Conservation (phyloP, 768 basidiomycete genomes). For the Lactifluus volemus region DNA sequence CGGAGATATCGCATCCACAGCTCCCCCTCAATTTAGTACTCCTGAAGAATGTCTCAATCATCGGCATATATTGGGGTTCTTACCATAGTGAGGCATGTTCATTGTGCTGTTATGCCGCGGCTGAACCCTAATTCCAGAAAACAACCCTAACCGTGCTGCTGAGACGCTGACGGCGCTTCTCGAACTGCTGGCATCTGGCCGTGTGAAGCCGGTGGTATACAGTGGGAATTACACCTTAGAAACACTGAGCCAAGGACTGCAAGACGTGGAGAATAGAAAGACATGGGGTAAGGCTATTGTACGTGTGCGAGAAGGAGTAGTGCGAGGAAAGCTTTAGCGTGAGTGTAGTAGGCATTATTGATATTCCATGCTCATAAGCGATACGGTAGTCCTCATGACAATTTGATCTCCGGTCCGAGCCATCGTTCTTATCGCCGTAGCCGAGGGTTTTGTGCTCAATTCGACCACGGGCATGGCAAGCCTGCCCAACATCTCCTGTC, state of each 20-base stretch:
- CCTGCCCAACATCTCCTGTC: too few relatives aligned
- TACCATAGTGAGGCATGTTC: background rate
- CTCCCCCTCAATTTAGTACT: slow-evolving; percentile 58
- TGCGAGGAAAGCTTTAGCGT: slow-evolving; percentile 37
- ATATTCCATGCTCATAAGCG: background rate
- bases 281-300: slow-evolving; percentile 92
- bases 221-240: slow-evolving; percentile 62
- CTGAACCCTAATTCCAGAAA: slow-evolving; percentile 32
- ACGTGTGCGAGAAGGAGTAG: slow-evolving; percentile 45
- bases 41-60: slow-evolving; percentile 24
- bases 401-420: too few relatives aligned
- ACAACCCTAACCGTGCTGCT: slow-evolving; percentile 56
- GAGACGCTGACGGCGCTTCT: slow-evolving; percentile 68
- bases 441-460: too few relatives aligned
- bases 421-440: too few relatives aligned
- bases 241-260: slow-evolving; percentile 54
- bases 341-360: too few relatives aligned
- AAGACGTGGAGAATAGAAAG: slow-evolving; percentile 69
- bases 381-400: background rate
- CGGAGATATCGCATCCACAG: slow-evolving; percentile 31
- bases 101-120: background rate
- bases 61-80: slow-evolving; percentile 3
- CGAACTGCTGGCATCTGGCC: slow-evolving; percentile 57
- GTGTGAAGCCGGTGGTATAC: slow-evolving; percentile 63
- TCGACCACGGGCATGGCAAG: too few relatives aligned